Conservation (phyloP, 2,329 filamentous ascomycete species). For the Colletotrichum karsti region DNA sequence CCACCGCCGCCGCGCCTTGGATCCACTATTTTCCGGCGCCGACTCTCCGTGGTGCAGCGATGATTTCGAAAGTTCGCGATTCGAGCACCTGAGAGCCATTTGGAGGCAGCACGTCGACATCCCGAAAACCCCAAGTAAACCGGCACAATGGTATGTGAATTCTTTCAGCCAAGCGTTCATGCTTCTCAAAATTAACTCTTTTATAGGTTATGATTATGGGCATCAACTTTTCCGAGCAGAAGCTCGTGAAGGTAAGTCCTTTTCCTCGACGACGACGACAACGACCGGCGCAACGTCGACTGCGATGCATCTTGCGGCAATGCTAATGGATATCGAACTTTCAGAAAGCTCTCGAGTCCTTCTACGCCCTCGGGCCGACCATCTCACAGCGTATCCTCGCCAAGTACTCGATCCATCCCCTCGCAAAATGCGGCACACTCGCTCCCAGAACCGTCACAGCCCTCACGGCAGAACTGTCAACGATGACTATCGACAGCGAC, state of each 20-base stretch:
- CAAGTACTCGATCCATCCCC: constrained; percentile 87
- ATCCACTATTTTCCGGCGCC: constrained; percentile 24
- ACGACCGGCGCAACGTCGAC: neutral
- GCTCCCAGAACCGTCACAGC: constrained; percentile 80
- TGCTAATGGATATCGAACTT: neutral
- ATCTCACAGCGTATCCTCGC: constrained; percentile 81
- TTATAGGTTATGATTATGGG: constrained; percentile 83
- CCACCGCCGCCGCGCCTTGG: constrained; percentile 1
- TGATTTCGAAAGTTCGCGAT: constrained; percentile 24
- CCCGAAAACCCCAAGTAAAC: neutral
- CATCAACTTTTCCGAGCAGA: constrained; percentile 83
- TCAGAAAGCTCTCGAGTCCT: constrained; percentile 79
- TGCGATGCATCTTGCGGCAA: neutral
- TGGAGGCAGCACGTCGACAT: neutral
- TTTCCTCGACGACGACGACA: neutral
- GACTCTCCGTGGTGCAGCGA: constrained; percentile 14
- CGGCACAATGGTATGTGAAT: constrained; percentile 12
- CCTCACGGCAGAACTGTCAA: constrained; percentile 84
- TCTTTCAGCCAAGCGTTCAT: neutral
- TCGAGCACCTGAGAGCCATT: neutral
- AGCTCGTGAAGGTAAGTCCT: constrained; percentile 78
- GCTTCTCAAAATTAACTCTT: neutral
- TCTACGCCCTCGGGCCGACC: constrained; percentile 84
- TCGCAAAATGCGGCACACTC: constrained; percentile 79
- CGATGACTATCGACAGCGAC: constrained; percentile 95